These are phyloP conservation scores for Populus hybrid DNA, from an alignment of 441 rosid genomes.

Conservation along the genomic window DNA sequence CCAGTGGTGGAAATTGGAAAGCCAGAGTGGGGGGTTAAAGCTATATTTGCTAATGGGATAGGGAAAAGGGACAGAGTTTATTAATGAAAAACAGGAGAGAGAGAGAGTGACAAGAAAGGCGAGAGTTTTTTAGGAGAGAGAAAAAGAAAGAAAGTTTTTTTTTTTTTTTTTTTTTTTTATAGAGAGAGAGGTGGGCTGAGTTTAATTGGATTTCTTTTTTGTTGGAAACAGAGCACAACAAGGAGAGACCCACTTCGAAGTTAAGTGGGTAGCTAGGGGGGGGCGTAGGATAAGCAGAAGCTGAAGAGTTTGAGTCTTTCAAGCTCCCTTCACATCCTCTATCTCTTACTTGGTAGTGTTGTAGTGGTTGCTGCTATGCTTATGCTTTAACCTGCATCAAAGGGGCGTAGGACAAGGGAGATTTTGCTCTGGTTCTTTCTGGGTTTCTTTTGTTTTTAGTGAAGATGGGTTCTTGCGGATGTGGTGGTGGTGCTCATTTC, in stretches of 20 bases:
- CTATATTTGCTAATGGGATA: no score
- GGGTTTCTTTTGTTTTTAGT: slow-evolving; percentile 1
- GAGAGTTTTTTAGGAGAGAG: slow-evolving; percentile 28
- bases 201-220: slow-evolving; percentile 39
- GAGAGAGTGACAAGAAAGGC: slow-evolving; percentile 19
- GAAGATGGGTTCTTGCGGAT: slow-evolving; percentile 8
- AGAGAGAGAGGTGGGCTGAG: slow-evolving; percentile 20
- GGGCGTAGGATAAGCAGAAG: slow-evolving; percentile 29
- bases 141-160: slow-evolving; percentile 5
- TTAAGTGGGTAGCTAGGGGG: slow-evolving; percentile 11
- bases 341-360: background rate
- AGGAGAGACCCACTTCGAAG: slow-evolving; percentile 33
- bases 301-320: slow-evolving; percentile 17
- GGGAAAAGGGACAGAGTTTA: no score
- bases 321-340: background rate
- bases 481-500: slow-evolving; percentile 18
- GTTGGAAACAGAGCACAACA: slow-evolving; percentile 21
- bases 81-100: slow-evolving; percentile 12
- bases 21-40: no score
- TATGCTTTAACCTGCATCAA: slow-evolving; percentile 13
- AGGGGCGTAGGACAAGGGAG: slow-evolving; percentile 27
- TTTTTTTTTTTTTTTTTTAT: background rate
- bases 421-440: background rate
- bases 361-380: background rate
- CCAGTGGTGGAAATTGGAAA: no score